Evolutionary conservation across 495 filamentous ascomycete species (phyloP).

Genomic region (Talaromyces proteolyticus): DNA sequence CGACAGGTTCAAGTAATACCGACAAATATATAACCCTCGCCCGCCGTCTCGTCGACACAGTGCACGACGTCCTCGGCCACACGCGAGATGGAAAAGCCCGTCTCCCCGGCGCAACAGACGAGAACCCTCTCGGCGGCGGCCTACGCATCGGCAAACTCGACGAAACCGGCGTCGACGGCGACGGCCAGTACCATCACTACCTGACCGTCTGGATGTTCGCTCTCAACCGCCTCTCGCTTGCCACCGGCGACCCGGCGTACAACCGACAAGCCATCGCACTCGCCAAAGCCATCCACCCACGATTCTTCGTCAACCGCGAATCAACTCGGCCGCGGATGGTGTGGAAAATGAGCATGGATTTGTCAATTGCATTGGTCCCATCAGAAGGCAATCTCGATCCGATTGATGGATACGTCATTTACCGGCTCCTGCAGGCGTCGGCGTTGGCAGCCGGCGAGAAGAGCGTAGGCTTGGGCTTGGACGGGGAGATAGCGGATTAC

Average conservation of each 20-base stretch:
- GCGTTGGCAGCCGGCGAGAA: constrained; percentile 15
- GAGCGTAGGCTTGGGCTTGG: constrained; percentile 25
- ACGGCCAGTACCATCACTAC: constrained; percentile 67
- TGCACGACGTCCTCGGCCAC: constrained; percentile 51
- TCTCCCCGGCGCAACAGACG: constrained; percentile 49
- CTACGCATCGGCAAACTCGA: constrained; percentile 58
- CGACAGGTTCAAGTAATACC: constrained; percentile 17
- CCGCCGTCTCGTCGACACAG: constrained; percentile 40
- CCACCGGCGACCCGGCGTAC: constrained; percentile 41
- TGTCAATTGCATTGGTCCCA: constrained; percentile 42
- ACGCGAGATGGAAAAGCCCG: constrained; percentile 43
- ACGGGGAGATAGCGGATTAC: constrained; percentile 53
- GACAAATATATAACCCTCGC: constrained; percentile 49
- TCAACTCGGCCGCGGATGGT: constrained; percentile 42
- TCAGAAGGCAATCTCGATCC: constrained; percentile 59
- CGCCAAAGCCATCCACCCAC: constrained; percentile 52
- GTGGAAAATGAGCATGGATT: constrained; percentile 57
- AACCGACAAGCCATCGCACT: constrained; percentile 52
- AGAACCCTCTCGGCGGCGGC: constrained; percentile 51
- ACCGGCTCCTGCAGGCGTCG: constrained; percentile 44
- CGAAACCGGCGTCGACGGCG: constrained; percentile 46
- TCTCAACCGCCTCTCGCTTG: constrained; percentile 51
- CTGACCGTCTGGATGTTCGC: constrained; percentile 69
- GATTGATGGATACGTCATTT: constrained; percentile 54
- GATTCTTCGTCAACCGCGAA: constrained; percentile 41